phyloP scores from a whole-genome alignment of 2,329 filamentous ascomycete species.

The Microascus cirrosus region DNA sequence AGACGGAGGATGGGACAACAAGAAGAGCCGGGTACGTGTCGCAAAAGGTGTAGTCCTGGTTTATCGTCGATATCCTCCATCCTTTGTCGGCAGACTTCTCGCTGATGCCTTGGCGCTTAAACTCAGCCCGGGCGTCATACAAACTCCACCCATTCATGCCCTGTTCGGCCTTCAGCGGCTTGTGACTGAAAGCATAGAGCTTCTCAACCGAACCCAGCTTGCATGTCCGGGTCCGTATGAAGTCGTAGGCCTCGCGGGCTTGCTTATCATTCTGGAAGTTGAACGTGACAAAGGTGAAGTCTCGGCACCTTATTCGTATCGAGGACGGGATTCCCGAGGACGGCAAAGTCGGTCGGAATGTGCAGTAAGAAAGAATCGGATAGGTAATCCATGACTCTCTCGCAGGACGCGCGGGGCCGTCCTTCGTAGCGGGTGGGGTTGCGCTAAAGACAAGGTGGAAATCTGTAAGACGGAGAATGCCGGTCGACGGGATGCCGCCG shows the following conservation, averaged over 20 bases:
- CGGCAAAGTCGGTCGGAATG: conserved; percentile 61
- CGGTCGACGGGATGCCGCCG: conserved; percentile 43
- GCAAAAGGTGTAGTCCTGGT: conserved; percentile 81
- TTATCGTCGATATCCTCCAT: conserved; percentile 87
- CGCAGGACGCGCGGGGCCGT: conserved; percentile 16
- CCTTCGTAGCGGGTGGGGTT: conserved; percentile 18
- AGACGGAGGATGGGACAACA: conserved; percentile 78
- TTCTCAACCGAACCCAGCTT: conserved; percentile 75
- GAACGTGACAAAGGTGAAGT: conserved; percentile 90
- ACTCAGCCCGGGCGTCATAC: conserved; percentile 81
- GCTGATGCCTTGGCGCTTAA: conserved; percentile 76
- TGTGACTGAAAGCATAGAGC: conserved; percentile 82
- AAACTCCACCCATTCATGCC: conserved; percentile 69
- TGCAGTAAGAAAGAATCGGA: conserved; percentile 77
- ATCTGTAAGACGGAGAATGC: conserved; percentile 49
- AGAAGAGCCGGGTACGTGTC: conserved; percentile 83
- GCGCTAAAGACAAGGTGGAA: conserved; percentile 48
- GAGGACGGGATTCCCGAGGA: conserved; percentile 62
- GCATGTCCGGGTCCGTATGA: conserved; percentile 70
- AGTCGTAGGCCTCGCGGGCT: conserved; percentile 80
- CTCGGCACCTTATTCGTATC: conserved; percentile 78
- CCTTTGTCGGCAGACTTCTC: conserved; percentile 65
- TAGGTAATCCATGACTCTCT: conserved; percentile 88
- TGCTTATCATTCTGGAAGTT: conserved; percentile 66
- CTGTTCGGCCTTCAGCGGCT: conserved; percentile 61